A percentile compares a stretch with the other conserved stretches of the same genome.
Conservation (phyloP, 805 yeast species). For the Lachancea nothofagi region DNA sequence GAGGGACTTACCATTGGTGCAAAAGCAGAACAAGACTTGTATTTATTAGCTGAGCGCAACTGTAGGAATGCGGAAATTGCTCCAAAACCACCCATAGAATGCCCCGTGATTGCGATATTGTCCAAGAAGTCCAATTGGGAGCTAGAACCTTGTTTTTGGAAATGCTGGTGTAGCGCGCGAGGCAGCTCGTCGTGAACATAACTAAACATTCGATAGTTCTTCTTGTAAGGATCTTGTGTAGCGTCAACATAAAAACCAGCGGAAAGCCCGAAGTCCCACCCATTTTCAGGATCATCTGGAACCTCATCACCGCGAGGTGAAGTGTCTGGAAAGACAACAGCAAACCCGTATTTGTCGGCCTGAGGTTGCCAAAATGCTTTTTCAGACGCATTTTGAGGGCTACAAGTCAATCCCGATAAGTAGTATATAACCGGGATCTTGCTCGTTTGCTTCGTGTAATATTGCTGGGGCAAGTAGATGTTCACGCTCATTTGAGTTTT, state of each 20-base stretch:
- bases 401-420: constrained; percentile 86
- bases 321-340: constrained; percentile 91
- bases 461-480: constrained; percentile 66
- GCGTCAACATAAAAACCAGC: constrained; percentile 95
- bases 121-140: constrained; percentile 50
- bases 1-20: constrained; percentile 85
- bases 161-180: constrained; percentile 37
- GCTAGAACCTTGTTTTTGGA: constrained; percentile 30
- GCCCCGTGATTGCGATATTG: constrained; percentile 80
- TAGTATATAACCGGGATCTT: constrained; percentile 70
- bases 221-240: constrained; percentile 60
- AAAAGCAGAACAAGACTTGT: constrained; percentile 80
- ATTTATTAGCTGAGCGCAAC: constrained; percentile 53
- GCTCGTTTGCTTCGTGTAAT: constrained; percentile 25
- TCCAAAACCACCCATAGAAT: constrained; percentile 98
- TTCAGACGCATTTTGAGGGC: constrained; percentile 89
- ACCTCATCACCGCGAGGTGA: constrained; percentile 83
- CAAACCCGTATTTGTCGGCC: constrained; percentile 78
- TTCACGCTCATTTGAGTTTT: constrained; percentile 77
- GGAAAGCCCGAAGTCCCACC: constrained; percentile 89
- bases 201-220: constrained; percentile 79
- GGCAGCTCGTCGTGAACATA: constrained; percentile 76
- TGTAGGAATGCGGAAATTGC: constrained; percentile 66
- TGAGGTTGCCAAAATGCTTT: constrained; percentile 83
- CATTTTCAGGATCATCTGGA: constrained; percentile 59